phyloP scores from a whole-genome alignment of 306 rosid genomes.

The Quercus aquifolioides region DNA sequence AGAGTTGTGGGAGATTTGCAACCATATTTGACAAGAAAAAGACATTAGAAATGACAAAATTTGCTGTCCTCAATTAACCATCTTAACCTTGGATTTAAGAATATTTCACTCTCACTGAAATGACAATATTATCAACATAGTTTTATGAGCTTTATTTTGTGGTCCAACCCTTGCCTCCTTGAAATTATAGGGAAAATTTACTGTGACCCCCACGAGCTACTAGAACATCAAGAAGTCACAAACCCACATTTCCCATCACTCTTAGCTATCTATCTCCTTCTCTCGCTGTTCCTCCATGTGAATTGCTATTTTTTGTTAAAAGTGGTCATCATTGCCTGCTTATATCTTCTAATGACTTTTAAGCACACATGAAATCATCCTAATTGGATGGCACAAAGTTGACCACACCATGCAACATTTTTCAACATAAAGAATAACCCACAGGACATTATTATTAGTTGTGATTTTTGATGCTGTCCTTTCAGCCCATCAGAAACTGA shows the following conservation, averaged over 20 bases:
- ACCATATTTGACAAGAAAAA: not conserved
- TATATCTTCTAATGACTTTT: slow-evolving; percentile 25
- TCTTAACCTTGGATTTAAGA: too few relatives aligned
- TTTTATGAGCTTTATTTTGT: not conserved
- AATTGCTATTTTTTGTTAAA: slow-evolving; percentile 31
- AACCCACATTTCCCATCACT: not conserved
- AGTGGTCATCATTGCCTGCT: slow-evolving; percentile 40
- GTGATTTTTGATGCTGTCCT: slow-evolving; percentile 27
- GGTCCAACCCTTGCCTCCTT: not conserved
- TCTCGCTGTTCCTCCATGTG: slow-evolving; percentile 23
- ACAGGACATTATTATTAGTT: slow-evolving; percentile 18
- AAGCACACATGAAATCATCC: slow-evolving; percentile 11
- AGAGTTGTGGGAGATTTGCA: too few relatives aligned
- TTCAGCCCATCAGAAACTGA: slow-evolving; percentile 18
- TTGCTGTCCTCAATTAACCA: too few relatives aligned
- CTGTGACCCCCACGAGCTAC: too few relatives aligned
- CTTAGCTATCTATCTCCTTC: too few relatives aligned
- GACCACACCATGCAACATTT: slow-evolving; percentile 14
- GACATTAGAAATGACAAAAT: not conserved
- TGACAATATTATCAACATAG: too few relatives aligned
- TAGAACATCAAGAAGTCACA: not conserved
- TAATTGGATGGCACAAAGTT: slow-evolving; percentile 25
- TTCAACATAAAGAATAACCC: slow-evolving; percentile 30
- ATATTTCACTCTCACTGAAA: too few relatives aligned
- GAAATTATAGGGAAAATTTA: too few relatives aligned